phyloP scores from a whole-genome alignment of 176 grass and related monocot genomes.

The Musa troglodytarum region DNA sequence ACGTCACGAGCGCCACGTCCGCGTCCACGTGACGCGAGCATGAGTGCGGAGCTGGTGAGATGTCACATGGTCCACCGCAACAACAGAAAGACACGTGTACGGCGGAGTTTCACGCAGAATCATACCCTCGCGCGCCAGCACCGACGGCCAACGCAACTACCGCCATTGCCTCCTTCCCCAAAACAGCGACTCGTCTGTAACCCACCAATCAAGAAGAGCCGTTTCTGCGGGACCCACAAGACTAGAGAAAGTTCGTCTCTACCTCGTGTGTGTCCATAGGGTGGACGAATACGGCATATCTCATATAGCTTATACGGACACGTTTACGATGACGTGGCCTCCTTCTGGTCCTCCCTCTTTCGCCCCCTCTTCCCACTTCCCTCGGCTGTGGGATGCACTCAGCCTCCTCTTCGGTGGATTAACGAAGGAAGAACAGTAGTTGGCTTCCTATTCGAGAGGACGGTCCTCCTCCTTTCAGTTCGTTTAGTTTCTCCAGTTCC shows the following conservation, averaged over 20 bases:
- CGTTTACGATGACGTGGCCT: background rate
- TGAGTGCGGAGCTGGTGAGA: no score
- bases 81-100: slow-evolving; percentile 16
- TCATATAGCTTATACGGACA: background rate
- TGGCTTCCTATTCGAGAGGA: background rate
- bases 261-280: no score
- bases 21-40: background rate
- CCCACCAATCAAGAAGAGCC: background rate
- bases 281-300: background rate
- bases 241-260: no score
- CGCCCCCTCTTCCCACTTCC: background rate
- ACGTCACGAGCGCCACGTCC: no score
- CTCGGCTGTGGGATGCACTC: background rate
- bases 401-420: background rate
- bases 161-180: background rate
- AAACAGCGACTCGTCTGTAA: background rate
- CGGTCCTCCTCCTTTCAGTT: no score
- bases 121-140: slow-evolving; percentile 16
- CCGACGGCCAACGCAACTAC: slow-evolving; percentile 36
- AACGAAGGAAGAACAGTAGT: background rate
- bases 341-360: background rate
- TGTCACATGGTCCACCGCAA: background rate
- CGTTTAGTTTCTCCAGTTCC: no score
- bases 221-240: background rate
- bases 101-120: slow-evolving; percentile 17